Evolutionary conservation across 176 grass and related monocot genomes (phyloP), one percentile per base, ranked within the genome.

Genomic region (Carex cristatella): DNA sequence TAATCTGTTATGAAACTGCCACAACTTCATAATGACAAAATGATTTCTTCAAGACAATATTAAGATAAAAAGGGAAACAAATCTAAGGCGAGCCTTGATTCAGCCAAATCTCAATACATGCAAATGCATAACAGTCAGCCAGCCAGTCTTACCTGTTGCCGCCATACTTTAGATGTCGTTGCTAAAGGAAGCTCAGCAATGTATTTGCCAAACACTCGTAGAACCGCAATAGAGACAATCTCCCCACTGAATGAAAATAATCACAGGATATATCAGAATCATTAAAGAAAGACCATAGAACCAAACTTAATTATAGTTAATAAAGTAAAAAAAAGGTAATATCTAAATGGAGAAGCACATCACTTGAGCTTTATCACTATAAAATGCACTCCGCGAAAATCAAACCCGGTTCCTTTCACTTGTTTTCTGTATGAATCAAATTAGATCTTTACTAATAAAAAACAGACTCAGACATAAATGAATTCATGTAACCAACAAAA

Each of bases 301-400:
- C 14, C 28, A 69, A 49, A 69, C 37, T 73, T 70, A 23, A 23
- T 23, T 23, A 74, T 31, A 58, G 44, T 16, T 7, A 69, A 49
- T 5, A 30, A 82, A 46, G 62, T 49, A 49, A 37, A 79, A 79
- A 46, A 14, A 77, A 83, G 56, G 56, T 73, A 14, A 76, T 10
- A 62, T 83, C 11, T 63, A 70, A 58, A 78, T 9, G 14, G 59
- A 69, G 87, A 82, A 44, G 58, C 48, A 42, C 55, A 89, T 83
- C 82, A 93, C 89, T 87, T 87, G 65, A 80, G 66, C 30, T 83
- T 97, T 90, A 94, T 82, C 33, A 83, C 61, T 84, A 87, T 87
- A 83, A 89, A 91, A 87, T 77, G 86, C 81, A 91, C 83, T 91
- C 91, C 89, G 54, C 84, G 89, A 71, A 91, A 97, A 88, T 90